Evolutionary conservation across 2,329 filamentous ascomycete genomes (phyloP).

Genomic region (Microascus cirrosus): DNA sequence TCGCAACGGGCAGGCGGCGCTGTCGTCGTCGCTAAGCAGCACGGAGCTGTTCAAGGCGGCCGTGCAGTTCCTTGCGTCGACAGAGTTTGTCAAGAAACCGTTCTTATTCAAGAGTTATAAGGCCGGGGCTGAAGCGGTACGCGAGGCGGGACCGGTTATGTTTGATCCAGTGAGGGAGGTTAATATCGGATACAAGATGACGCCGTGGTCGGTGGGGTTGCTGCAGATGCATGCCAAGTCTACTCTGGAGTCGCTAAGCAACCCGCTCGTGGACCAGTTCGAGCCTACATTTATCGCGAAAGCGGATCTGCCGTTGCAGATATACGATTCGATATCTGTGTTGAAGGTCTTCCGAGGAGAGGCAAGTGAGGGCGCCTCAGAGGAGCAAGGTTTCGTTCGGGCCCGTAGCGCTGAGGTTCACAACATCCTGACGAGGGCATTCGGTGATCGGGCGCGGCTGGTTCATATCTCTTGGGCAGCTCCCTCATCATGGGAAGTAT

Average conservation of each 20-base stretch:
- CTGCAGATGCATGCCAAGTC: constrained; percentile 64
- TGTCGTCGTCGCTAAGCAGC: constrained; percentile 74
- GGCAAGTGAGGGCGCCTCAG: background rate
- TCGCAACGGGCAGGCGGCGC: constrained; percentile 55
- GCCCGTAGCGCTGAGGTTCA: constrained; percentile 48
- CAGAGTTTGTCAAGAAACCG: constrained; percentile 59
- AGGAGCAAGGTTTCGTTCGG: constrained; percentile 27
- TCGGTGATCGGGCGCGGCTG: constrained; percentile 63
- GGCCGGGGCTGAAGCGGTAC: constrained; percentile 24
- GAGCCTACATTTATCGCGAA: constrained; percentile 70
- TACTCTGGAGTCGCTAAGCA: constrained; percentile 65
- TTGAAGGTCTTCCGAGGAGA: constrained; percentile 3
- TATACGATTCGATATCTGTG: constrained; percentile 38
- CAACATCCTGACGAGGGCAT: constrained; percentile 53
- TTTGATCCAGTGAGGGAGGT: constrained; percentile 66
- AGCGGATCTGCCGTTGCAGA: constrained; percentile 39
- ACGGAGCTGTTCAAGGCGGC: constrained; percentile 92
- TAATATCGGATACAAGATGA: constrained; percentile 89
- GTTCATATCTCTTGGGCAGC: constrained; percentile 44
- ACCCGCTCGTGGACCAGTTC: constrained; percentile 68
- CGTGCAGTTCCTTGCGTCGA: constrained; percentile 73
- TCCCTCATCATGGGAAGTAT: constrained; percentile 15
- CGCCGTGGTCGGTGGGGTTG: constrained; percentile 64
- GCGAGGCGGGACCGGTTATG: constrained; percentile 51
- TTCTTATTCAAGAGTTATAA: constrained; percentile 38